Evolutionary conservation across 306 rosid species (phyloP).

Genomic region (Cucumis cinereus): DNA sequence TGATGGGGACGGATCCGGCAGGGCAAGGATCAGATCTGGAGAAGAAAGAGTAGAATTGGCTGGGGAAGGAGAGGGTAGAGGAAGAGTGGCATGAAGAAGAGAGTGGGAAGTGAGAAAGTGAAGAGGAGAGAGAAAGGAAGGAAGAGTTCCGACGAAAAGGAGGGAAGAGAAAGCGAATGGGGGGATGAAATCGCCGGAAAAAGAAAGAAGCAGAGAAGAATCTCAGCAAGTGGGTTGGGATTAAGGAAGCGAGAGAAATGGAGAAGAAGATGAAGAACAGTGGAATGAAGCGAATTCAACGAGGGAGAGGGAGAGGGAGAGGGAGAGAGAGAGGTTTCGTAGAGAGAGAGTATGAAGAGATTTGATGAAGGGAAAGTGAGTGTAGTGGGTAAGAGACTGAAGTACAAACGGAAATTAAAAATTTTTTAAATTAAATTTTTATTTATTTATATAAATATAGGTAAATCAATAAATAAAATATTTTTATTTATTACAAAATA

Average conservation of each 20-base stretch:
- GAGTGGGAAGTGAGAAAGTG: background rate
- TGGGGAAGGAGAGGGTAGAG: conserved; percentile 11
- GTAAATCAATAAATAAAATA: too few relatives aligned
- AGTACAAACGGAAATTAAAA: background rate
- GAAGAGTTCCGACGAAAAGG: background rate
- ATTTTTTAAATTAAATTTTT: background rate
- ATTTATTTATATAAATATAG: too few relatives aligned
- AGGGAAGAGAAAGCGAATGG: background rate
- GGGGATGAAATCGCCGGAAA: background rate
- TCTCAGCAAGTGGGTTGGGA: background rate
- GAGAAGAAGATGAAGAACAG: background rate
- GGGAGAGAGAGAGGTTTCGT: background rate
- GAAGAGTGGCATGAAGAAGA: background rate
- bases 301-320: background rate
- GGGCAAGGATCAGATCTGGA: conserved; percentile 34
- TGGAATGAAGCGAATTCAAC: background rate
- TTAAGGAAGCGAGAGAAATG: background rate
- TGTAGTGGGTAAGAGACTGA: background rate
- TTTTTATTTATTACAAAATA: too few relatives aligned
- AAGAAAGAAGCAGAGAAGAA: background rate
- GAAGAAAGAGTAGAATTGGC: background rate
- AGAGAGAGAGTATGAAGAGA: background rate
- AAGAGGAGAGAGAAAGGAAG: background rate
- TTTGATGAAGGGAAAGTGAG: conserved; percentile 10
- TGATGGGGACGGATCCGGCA: conserved; percentile 24